Evolutionary conservation across 495 filamentous ascomycete species (phyloP).

Genomic region (Eremomyces bilateralis): DNA sequence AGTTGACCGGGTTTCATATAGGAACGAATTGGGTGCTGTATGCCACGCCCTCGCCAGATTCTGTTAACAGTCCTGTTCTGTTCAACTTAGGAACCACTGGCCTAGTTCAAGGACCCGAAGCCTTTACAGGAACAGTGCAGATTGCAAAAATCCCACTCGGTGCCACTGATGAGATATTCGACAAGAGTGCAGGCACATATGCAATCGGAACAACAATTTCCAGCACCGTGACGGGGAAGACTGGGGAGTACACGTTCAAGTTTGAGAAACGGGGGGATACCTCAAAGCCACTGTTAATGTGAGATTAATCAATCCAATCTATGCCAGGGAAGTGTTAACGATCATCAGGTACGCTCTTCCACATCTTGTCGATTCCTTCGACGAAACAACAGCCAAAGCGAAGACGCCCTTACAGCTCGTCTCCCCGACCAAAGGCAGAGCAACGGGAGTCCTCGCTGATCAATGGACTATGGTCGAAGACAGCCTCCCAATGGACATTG

Average conservation of each 20-base stretch:
- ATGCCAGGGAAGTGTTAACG: neutral
- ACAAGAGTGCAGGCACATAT: slow-evolving; percentile 1
- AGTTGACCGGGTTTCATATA: no score
- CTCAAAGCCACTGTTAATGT: neutral
- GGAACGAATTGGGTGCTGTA: no score
- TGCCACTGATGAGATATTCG: neutral
- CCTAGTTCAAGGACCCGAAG: neutral
- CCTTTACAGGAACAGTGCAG: slow-evolving; percentile 1
- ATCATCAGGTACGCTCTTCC: slow-evolving; percentile 3
- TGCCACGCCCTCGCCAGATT: no score
- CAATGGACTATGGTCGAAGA: neutral
- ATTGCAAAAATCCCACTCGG: slow-evolving; percentile 1
- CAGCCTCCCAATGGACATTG: neutral
- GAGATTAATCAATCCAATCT: neutral
- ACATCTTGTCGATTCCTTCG: slow-evolving; percentile 1
- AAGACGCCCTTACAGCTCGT: neutral
- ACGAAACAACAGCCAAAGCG: neutral
- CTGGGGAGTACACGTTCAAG: neutral
- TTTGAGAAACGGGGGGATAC: neutral
- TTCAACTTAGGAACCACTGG: neutral
- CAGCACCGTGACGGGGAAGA: neutral
- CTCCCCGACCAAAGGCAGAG: slow-evolving; percentile 1
- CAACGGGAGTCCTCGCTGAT: slow-evolving; percentile 1
- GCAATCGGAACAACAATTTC: neutral
- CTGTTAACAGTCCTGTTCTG: no score